Evolutionary conservation across 352 stramenopile species (phyloP).

Genomic region (Discostella stelligera): DNA sequence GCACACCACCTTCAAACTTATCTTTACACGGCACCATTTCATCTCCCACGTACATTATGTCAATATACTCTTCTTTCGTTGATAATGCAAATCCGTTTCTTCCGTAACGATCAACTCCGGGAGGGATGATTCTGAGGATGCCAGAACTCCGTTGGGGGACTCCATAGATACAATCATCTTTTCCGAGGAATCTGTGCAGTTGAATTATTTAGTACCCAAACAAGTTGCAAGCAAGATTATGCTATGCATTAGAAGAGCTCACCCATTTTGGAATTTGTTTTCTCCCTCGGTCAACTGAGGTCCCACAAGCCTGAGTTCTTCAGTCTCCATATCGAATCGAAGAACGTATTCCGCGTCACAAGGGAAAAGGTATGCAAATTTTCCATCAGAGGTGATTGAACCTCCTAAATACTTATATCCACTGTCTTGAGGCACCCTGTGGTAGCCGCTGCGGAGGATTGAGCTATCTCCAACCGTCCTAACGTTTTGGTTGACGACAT

Average conservation of each 20-base stretch:
- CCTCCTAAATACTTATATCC: conserved; percentile 79
- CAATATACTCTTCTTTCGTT: conserved; percentile 53
- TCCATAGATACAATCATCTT: conserved; percentile 75
- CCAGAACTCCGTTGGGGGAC: conserved; percentile 66
- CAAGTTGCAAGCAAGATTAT: no score
- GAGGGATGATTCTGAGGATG: conserved; percentile 61
- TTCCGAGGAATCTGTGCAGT: conserved; percentile 45
- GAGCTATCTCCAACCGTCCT: conserved; percentile 52
- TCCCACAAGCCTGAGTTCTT: conserved; percentile 58
- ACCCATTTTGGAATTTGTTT: conserved; percentile 83
- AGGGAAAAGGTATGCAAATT: conserved; percentile 72
- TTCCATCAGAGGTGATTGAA: conserved; percentile 55
- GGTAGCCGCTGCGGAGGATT: conserved; percentile 57
- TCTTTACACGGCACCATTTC: conserved; percentile 70
- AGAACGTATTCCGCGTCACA: conserved; percentile 72
- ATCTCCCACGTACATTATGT: conserved; percentile 68
- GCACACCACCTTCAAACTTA: conserved; percentile 75
- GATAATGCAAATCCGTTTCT: conserved; percentile 24
- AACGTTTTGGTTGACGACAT: conserved; percentile 46
- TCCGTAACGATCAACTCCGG: conserved; percentile 27
- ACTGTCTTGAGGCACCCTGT: conserved; percentile 67
- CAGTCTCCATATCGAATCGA: conserved; percentile 56
- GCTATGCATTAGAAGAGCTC: not conserved
- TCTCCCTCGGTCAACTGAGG: conserved; percentile 62
- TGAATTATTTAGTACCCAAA: no score